A percentile compares a stretch with the other conserved stretches of the same genome.
phyloP scores from a whole-genome alignment of 1,139 yeast species.

The Blastobotrys serpentis region DNA sequence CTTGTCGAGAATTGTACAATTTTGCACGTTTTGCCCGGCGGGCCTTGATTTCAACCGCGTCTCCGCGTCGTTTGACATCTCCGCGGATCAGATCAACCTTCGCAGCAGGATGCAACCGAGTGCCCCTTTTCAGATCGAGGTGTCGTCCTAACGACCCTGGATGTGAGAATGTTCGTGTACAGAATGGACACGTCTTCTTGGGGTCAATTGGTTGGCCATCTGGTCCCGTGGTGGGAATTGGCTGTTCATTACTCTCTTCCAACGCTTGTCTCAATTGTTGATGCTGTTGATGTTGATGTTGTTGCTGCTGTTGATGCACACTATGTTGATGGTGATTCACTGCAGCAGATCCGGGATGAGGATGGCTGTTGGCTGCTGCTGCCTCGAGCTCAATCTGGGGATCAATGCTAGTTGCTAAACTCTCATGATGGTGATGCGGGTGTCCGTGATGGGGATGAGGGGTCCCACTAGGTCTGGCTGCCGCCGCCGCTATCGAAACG shows the following conservation, averaged over 20 bases:
- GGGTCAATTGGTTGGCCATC: constrained; percentile 25
- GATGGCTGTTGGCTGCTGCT: constrained; percentile 7
- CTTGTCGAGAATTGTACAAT: constrained; percentile 46
- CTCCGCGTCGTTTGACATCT: constrained; percentile 51
- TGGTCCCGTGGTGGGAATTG: not conserved
- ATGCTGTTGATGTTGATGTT: constrained; percentile 3
- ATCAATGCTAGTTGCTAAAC: constrained; percentile 17
- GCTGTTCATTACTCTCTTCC: not conserved
- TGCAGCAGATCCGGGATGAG: not conserved
- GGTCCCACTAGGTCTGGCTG: constrained; percentile 11
- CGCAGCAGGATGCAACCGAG: constrained; percentile 46
- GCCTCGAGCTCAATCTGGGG: constrained; percentile 14
- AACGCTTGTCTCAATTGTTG: not conserved
- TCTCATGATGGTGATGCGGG: constrained; percentile 3
- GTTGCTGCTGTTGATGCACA: constrained; percentile 11
- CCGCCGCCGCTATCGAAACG: constrained; percentile 22
- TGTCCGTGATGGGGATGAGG: constrained; percentile 19
- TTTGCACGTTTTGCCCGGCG: constrained; percentile 44
- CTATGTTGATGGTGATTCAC: not conserved
- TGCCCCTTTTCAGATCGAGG: constrained; percentile 49
- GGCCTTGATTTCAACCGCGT: constrained; percentile 42
- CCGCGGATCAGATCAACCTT: constrained; percentile 45
- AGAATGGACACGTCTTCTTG: constrained; percentile 47
- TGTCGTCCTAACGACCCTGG: constrained; percentile 56
- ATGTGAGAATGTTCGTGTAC: constrained; percentile 50